A percentile compares a stretch with the other conserved stretches of the same genome.
Conservation (phyloP, 768 basidiomycete genomes). For the Suillus sp. region DNA sequence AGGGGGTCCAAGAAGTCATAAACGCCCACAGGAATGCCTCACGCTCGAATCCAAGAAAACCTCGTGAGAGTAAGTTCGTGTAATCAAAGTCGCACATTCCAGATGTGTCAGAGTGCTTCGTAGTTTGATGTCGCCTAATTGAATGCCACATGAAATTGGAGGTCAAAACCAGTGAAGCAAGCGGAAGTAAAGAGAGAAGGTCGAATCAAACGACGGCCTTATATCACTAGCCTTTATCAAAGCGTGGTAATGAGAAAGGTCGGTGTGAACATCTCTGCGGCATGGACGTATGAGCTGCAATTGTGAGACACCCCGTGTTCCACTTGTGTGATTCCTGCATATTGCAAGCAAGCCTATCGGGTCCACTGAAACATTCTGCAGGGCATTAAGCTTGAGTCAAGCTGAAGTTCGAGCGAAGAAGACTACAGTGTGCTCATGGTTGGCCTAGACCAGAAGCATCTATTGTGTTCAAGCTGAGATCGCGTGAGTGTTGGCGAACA, state of each 20-base stretch:
- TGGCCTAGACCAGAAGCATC: not conserved
- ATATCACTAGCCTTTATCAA: not conserved
- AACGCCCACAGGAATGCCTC: not conserved
- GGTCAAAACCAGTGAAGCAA: not conserved
- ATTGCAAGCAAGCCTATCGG: not conserved
- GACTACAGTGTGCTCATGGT: not conserved
- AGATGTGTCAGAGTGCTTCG: not conserved
- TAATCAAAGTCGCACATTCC: not conserved
- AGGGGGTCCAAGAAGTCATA: not conserved
- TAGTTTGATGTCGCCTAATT: not conserved
- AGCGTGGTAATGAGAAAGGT: not conserved
- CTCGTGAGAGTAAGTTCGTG: not conserved
- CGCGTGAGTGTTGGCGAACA: constrained; percentile 1
- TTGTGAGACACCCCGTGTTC: not conserved
- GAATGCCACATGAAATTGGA: not conserved
- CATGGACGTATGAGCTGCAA: not conserved
- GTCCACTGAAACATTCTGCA: not conserved
- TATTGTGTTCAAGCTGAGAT: not conserved
- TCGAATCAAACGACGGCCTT: not conserved
- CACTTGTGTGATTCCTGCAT: not conserved
- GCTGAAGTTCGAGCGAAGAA: not conserved
- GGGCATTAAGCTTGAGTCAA: not conserved
- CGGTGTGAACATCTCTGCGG: not conserved
- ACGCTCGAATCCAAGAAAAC: not conserved
- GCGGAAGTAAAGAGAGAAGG: not conserved